phyloP scores from a whole-genome alignment of 148 eudicot genomes.

The Rhododendron kiyosumense region DNA sequence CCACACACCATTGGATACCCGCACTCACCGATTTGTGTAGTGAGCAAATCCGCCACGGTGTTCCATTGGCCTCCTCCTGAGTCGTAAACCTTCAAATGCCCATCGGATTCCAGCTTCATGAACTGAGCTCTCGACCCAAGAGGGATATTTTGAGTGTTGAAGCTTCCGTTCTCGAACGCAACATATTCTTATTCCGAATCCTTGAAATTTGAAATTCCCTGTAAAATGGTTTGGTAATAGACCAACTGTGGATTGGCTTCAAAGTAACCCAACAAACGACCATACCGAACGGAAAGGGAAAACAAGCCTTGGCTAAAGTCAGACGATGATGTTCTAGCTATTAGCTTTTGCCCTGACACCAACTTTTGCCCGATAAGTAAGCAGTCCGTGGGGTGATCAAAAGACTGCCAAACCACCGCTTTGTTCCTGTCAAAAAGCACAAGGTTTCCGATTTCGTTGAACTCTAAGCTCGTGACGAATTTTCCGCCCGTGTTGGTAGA shows the following conservation, averaged over 20 bases:
- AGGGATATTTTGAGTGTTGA: background rate
- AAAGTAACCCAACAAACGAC: no score
- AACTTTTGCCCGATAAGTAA: conserved; percentile 29
- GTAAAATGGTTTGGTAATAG: no score
- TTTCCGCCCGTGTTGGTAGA: conserved; percentile 23
- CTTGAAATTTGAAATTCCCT: background rate
- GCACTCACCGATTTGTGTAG: conserved; percentile 10
- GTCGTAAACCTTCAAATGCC: no score
- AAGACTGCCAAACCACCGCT: conserved; percentile 24
- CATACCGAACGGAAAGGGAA: background rate
- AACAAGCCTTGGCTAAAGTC: conserved; percentile 12
- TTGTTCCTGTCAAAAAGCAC: conserved; percentile 15
- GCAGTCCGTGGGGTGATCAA: conserved; percentile 1
- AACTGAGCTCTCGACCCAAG: no score
- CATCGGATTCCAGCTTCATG: no score
- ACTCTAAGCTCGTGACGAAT: conserved; percentile 18
- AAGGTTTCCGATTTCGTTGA: conserved; percentile 25
- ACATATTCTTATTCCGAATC: background rate
- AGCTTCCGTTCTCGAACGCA: background rate
- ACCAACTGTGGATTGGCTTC: no score
- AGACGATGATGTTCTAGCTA: conserved; percentile 7
- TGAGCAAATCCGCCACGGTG: no score
- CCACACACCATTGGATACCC: conserved; percentile 30
- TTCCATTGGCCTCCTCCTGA: background rate
- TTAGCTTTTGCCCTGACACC: conserved; percentile 18